Evolutionary conservation across 805 yeast genomes (phyloP).

Genomic region (Metschnikowia reukaufii): DNA sequence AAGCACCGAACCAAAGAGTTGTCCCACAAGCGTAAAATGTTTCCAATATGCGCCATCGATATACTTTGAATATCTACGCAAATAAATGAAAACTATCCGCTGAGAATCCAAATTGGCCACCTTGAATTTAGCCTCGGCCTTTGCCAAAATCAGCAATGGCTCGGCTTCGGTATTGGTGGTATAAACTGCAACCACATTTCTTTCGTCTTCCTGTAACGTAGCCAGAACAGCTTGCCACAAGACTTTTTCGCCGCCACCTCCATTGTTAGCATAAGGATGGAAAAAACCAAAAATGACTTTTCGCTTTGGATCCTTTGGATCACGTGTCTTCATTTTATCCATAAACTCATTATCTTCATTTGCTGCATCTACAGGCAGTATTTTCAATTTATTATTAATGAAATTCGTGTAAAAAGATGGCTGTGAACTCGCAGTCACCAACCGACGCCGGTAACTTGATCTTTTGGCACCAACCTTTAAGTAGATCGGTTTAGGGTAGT

Average conservation of each 20-base stretch:
- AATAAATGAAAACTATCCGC: conserved; percentile 62
- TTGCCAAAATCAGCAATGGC: conserved; percentile 49
- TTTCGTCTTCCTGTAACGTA: conserved; percentile 51
- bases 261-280: conserved; percentile 94
- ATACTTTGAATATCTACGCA: conserved; percentile 50
- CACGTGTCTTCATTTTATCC: conserved; percentile 30
- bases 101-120: conserved; percentile 44
- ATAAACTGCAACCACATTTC: conserved; percentile 66
- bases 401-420: conserved; percentile 43
- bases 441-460: conserved; percentile 40
- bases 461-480: conserved; percentile 36
- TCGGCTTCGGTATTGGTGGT: conserved; percentile 60
- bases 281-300: conserved; percentile 72
- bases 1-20: conserved; percentile 75
- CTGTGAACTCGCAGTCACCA: conserved; percentile 33
- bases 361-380: conserved; percentile 29
- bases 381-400: conserved; percentile 36
- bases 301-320: conserved; percentile 39
- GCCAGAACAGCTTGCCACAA: conserved; percentile 89
- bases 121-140: conserved; percentile 57
- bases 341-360: conserved; percentile 25
- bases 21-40: conserved; percentile 79
- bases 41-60: conserved; percentile 78
- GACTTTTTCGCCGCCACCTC: conserved; percentile 98
- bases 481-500: conserved; percentile 36